Conservation (phyloP, 139 green algal genomes). For the Desmodesmus armatus region DNA sequence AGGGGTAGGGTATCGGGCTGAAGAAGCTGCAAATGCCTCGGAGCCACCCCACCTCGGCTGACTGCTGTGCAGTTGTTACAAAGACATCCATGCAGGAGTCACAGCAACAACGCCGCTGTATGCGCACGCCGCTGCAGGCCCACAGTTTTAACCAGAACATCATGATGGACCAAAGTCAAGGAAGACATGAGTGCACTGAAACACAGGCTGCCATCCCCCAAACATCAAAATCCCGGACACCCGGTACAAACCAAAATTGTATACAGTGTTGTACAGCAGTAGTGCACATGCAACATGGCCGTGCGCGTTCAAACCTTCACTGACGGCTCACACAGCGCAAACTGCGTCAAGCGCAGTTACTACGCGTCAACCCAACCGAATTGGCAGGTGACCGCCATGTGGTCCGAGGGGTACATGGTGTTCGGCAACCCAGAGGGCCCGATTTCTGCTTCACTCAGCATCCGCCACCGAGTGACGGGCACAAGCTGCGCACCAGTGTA, state of each 20-base stretch:
- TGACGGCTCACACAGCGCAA: not conserved
- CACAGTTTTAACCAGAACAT: too few relatives aligned
- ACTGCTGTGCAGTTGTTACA: too few relatives aligned
- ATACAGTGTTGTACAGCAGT: not conserved
- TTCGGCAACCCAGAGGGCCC: conserved; percentile 57
- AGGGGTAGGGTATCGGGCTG: too few relatives aligned
- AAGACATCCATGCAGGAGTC: too few relatives aligned
- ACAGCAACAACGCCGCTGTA: too few relatives aligned
- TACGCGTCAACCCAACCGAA: conserved; percentile 55
- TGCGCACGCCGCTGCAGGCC: too few relatives aligned
- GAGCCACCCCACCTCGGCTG: too few relatives aligned
- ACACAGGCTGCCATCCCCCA: not conserved
- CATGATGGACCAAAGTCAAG: not conserved
- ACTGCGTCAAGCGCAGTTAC: not conserved
- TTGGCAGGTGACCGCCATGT: conserved; percentile 57
- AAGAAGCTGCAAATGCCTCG: too few relatives aligned
- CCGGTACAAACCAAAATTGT: not conserved
- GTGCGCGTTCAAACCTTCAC: not conserved
- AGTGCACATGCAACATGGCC: not conserved
- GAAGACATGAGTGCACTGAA: not conserved
- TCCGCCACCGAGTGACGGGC: conserved; percentile 56
- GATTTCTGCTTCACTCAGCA: conserved; percentile 62
- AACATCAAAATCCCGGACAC: not conserved
- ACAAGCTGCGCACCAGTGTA: conserved; percentile 51
- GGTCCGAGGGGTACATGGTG: conserved; percentile 59